Base-by-base conservation (phyloP, 768 basidiomycete species). In the Naganishia vaughanmartiniae region DNA sequence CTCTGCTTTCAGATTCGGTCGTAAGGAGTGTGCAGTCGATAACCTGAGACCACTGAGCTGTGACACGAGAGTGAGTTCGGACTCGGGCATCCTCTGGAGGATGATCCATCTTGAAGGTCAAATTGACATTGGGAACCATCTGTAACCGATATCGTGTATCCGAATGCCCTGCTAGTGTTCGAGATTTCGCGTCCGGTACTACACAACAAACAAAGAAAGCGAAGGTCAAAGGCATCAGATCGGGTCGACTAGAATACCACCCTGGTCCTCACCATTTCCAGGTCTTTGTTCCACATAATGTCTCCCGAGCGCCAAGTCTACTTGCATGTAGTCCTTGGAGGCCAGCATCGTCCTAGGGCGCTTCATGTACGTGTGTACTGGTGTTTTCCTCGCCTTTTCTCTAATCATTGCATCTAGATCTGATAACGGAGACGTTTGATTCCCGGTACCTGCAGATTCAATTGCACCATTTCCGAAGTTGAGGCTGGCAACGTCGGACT, bases 41-140 rank as follows among this genome's bases (percentile, higher is more conserved):
- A 42, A 42, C 60, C 21, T 42, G 15, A 30, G 15, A 42, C 36
- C 39, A 63, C 14, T 10, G 60, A 30, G 21, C 15, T 26, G 39
- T 63, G 24, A 45, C 42, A 42, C 42, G 42, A 42, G 42, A 14
- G 30, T 17, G 28, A 46, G 36, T n/a, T 46, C 26, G 46, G 9
- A 14, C 24, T 9, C 39, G 9, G 5, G 11, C 4, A 26, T 11
- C 11, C 6, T 26, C 60, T 11, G 5, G 11, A 45, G 12, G 21
- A 34, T 9, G 57, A 2, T 58, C 28, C 26, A 9, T 46, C n/a
- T 24, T 30, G 39, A 17, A 17, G 21, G 39, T 45, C 60, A 26
- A 42, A 26, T n/a, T 45, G 4, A 63, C 10, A 19, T 63, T 63
- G 36, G 60, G 60, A 45, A 63, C 39, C 60, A 63, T 26, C 2